A percentile compares a stretch with the other conserved stretches of the same genome.
phyloP scores from a whole-genome alignment of 2,329 filamentous ascomycete genomes.

The Colletotrichum lentis region DNA sequence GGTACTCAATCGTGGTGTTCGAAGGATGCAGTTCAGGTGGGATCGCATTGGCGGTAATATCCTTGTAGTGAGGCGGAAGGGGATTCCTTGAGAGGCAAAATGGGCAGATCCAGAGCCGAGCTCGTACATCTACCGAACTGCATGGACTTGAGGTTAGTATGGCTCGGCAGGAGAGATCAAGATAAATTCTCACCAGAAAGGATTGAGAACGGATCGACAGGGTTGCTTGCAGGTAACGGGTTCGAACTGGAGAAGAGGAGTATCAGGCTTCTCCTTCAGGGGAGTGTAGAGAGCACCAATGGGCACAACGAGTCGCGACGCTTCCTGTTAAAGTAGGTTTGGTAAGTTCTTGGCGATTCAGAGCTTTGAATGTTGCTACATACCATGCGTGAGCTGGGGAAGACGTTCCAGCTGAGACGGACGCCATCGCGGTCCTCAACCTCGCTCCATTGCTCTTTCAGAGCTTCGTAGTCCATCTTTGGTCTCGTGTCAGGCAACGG shows the following conservation, averaged over 20 bases:
- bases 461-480: slow-evolving; percentile 86
- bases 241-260: slow-evolving; percentile 91
- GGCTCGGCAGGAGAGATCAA: not conserved
- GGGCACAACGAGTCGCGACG: slow-evolving; percentile 90
- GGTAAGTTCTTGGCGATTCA: too few relatives aligned
- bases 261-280: slow-evolving; percentile 91
- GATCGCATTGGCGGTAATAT: slow-evolving; percentile 84
- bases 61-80: slow-evolving; percentile 86
- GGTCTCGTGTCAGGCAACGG: not conserved
- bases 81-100: slow-evolving; percentile 87
- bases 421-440: slow-evolving; percentile 96
- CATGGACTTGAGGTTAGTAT: slow-evolving; percentile 22
- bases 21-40: slow-evolving; percentile 82
- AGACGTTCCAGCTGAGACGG: slow-evolving; percentile 97
- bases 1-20: slow-evolving; percentile 91
- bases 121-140: slow-evolving; percentile 84
- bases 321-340: slow-evolving; percentile 69
- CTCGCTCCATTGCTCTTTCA: slow-evolving; percentile 97
- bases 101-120: slow-evolving; percentile 86
- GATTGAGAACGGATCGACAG: slow-evolving; percentile 94
- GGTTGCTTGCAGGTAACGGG: slow-evolving; percentile 96
- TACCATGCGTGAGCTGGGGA: slow-evolving; percentile 97
- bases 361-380: slow-evolving; percentile 43
- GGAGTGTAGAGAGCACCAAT: slow-evolving; percentile 97
- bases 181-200: slow-evolving; percentile 79